phyloP scores from a whole-genome alignment of 1,284 basidiomycete genomes.

The Leucoagaricus sp. region DNA sequence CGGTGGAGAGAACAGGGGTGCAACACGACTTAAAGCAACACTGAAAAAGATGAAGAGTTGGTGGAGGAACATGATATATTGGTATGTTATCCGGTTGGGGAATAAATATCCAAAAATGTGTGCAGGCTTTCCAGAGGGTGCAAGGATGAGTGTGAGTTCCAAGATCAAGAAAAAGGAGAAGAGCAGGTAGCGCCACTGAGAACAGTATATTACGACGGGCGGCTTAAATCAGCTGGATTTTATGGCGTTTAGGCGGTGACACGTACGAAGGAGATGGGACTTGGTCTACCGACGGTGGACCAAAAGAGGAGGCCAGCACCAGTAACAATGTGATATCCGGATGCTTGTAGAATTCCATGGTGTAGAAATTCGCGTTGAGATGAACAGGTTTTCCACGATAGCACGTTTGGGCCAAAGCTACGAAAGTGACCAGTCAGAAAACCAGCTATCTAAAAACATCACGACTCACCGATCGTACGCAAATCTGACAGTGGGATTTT shows the following conservation, averaged over 20 bases:
- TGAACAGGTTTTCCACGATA: slow-evolving; percentile 64
- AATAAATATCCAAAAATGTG: slow-evolving; percentile 52
- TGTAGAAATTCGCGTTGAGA: slow-evolving; percentile 71
- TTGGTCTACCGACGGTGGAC: slow-evolving; percentile 61
- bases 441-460: not conserved
- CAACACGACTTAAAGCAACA: slow-evolving; percentile 67
- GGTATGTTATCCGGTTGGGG: slow-evolving; percentile 66
- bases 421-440: slow-evolving; percentile 20
- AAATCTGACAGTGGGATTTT: slow-evolving; percentile 77
- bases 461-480: slow-evolving; percentile 79
- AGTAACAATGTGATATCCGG: slow-evolving; percentile 75
- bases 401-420: slow-evolving; percentile 75
- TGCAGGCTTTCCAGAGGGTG: slow-evolving; percentile 34
- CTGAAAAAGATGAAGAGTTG: slow-evolving; percentile 73
- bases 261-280: slow-evolving; percentile 69
- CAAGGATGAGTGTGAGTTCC: slow-evolving; percentile 59
- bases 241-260: slow-evolving; percentile 13
- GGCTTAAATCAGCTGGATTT: not conserved
- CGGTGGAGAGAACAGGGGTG: slow-evolving; percentile 57
- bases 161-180: not conserved
- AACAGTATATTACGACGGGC: not conserved
- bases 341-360: slow-evolving; percentile 65
- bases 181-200: slow-evolving; percentile 68
- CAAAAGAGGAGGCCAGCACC: slow-evolving; percentile 62
- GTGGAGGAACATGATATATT: slow-evolving; percentile 77